Evolutionary conservation across 2,329 filamentous ascomycete species (phyloP).

Genomic region (Fusarium pseudonygamai): DNA sequence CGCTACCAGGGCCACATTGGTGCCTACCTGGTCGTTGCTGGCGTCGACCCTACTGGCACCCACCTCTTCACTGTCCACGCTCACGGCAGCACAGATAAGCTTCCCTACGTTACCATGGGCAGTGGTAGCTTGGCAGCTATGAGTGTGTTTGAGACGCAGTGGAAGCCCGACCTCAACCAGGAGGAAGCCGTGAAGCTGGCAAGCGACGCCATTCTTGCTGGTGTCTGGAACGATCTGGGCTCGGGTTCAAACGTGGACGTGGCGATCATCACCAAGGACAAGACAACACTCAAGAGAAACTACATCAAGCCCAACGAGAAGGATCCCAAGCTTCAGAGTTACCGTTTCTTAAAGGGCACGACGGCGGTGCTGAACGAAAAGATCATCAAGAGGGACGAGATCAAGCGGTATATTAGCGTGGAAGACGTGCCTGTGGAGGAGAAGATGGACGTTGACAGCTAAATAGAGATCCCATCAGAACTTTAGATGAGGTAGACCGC

Average conservation of each 20-base stretch:
- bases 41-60: conserved; percentile 92
- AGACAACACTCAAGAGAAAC: conserved; percentile 92
- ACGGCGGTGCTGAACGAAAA: conserved; percentile 96
- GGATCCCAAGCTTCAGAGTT: conserved; percentile 90
- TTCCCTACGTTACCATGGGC: conserved; percentile 99
- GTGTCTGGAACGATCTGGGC: conserved; percentile 98
- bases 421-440: conserved; percentile 80
- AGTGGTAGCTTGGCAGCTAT: conserved; percentile 96
- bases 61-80: conserved; percentile 99
- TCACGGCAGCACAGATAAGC: conserved; percentile 97
- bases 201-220: conserved; percentile 88
- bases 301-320: conserved; percentile 94
- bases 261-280: conserved; percentile 92
- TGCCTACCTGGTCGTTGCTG: conserved; percentile 96
- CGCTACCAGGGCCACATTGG: conserved; percentile 97
- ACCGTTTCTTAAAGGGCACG: conserved; percentile 90
- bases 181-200: conserved; percentile 86
- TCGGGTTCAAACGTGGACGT: conserved; percentile 98
- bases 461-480: conserved; percentile 18
- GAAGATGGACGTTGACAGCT: conserved; percentile 75
- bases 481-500: conserved; percentile 26
- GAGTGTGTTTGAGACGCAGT: conserved; percentile 97
- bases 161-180: conserved; percentile 80
- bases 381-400: conserved; percentile 91
- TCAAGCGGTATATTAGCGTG: conserved; percentile 92